Base-by-base conservation (phyloP, 495 filamentous ascomycete genomes). In the Talaromyces stipitatus region DNA sequence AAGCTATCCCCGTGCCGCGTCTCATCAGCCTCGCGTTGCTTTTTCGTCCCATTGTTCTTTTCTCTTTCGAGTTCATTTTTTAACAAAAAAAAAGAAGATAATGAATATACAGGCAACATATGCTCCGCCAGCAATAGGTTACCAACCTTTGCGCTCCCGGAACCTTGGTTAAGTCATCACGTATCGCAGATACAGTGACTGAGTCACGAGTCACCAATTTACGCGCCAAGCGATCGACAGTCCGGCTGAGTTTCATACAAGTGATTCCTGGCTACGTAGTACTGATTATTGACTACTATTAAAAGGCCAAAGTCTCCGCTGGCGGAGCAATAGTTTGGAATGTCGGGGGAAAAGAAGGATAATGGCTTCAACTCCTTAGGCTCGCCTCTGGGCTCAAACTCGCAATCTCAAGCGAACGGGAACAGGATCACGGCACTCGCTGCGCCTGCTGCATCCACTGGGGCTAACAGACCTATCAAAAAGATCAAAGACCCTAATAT, bases 401-500 rank as follows among this genome's bases (percentile, higher is more conserved):
- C 45, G 22, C 45, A 27, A 26, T 48, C 45, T 23, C 45, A 48
- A 23, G 45, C 12, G n/a, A 48, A n/a, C 24, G 20, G 10, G 5
- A 48, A 1, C 22, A 48, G 24, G 3, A 48, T 11, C 6, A 46
- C 12, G 10, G 10, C 43, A 41, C 12, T 18, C 16, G 18, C 1
- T 24, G 45, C 45, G n/a, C 22, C 22, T 11, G 5, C 24, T 24
- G 45, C 45, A 18, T n/a, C 20, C 5, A 48, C 22, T 24, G 45
- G 45, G 45, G 24, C 45, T 11, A 48, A 8, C 24, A 26, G 20
- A 18, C 24, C 48, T 51, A 2, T 30, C 16, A 30, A 16, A 23
- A 51, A 29, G 8, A 8, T 51, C 12, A 41, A n/a, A 4, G 72
- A 77, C 56, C 69, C 67, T 4, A 77, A 77, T 54, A 64, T 72